Evolutionary conservation across 495 filamentous ascomycete genomes (phyloP), one percentile per base, ranked within the genome.

Genomic region (Penicillium goetzii): DNA sequence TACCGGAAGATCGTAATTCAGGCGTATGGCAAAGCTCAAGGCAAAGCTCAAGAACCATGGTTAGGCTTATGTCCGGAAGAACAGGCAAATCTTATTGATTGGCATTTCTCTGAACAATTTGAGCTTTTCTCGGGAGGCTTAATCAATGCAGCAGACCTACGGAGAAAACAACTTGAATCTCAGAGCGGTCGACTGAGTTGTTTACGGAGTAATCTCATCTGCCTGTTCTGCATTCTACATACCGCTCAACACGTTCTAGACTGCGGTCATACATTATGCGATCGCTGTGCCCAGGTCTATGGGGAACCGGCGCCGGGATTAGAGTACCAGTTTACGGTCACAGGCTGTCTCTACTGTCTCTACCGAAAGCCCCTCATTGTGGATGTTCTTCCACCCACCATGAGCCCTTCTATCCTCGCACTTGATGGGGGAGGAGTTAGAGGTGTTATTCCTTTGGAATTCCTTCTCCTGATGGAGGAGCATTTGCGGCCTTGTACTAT

Each of bases 381-480:
- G 6, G 28, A 32, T 32, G 12, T 52, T 17, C 49, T 52, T 52
- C 49, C 11, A 52, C 49, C 49, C 0, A 52, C 49, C 4, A 52
- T 52, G 12, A 52, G 49, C 17, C 25, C 49, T 28, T 6, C 12
- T 30, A 17, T 52, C 49, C 49, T 52, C 2, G 25, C 49, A 6
- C 25, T 52, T 19, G 25, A 52, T 30, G 12, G 49, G 4, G 49
- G 49, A 30, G 49, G 49, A 0, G 49, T 52, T 7, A 28, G 49
- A 28, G 49, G 49, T 2, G 11, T 52, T 52, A 52, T 52, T 17
- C 49, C 49, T 28, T 52, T 52, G 12, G 49, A 52, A 30, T 52
- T 32, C 25, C 28, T 52, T 7, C 25, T 32, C 17, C 49, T 52
- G 0, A 11, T 32, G 6, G 0, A 28, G 4, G 25, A 52, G 49